These are phyloP conservation scores for Ogataea dorogensis DNA, from an alignment of 805 yeast genomes.

Conservation along the genomic window DNA sequence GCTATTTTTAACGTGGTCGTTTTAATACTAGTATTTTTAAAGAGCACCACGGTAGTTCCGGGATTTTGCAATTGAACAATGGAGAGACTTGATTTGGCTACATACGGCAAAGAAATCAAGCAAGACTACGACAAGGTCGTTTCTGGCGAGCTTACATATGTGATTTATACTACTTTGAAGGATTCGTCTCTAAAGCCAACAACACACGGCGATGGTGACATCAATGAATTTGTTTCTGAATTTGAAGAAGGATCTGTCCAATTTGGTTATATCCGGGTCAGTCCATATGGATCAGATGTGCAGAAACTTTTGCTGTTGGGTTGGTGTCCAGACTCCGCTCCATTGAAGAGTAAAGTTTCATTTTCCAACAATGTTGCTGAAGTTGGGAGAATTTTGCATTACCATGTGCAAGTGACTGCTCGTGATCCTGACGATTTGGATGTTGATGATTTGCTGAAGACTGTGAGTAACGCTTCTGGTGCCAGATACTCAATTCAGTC, in stretches of 20 bases:
- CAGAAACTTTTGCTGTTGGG: conserved; percentile 82
- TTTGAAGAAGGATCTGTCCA: conserved; percentile 88
- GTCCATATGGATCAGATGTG: conserved; percentile 90
- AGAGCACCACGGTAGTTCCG: not conserved
- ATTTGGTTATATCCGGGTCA: conserved; percentile 84
- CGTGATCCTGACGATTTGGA: conserved; percentile 89
- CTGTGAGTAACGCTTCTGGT: conserved; percentile 90
- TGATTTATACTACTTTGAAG: conserved; percentile 73
- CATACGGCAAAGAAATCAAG: conserved; percentile 74
- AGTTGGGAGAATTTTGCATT: conserved; percentile 72
- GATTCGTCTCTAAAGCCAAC: conserved; percentile 48
- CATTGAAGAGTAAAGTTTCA: conserved; percentile 69
- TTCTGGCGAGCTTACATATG: conserved; percentile 75
- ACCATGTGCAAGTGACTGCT: conserved; percentile 97
- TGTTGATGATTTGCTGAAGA: conserved; percentile 67
- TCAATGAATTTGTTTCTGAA: conserved; percentile 73
- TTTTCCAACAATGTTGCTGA: conserved; percentile 78
- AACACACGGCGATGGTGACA: conserved; percentile 58
- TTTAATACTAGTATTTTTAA: not conserved
- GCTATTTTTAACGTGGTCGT: conserved; percentile 5
- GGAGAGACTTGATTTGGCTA: conserved; percentile 60
- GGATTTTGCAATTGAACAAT: conserved; percentile 26
- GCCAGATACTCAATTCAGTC: conserved; percentile 80
- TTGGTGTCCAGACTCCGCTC: conserved; percentile 97
- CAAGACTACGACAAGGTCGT: conserved; percentile 75